Conservation (phyloP, 352 stramenopile species). For the Globisporangium yorkense region DNA sequence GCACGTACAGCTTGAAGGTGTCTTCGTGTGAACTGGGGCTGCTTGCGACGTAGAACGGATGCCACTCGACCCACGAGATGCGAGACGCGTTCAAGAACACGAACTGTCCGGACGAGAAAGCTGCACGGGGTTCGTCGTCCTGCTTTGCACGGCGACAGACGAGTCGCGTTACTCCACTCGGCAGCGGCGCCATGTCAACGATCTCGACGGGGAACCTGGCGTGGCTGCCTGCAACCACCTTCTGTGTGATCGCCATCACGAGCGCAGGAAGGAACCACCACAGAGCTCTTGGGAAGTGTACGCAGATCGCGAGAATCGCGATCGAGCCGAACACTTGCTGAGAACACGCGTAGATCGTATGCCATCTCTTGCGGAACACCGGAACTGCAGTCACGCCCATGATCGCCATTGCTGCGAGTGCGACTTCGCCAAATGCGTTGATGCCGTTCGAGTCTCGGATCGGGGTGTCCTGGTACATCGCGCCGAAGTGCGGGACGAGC, state of each 20-base stretch:
- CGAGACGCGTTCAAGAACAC: conserved; percentile 25
- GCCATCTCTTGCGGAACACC: conserved; percentile 11
- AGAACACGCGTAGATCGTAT: conserved; percentile 18
- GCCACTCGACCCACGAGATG: conserved; percentile 26
- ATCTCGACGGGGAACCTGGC: conserved; percentile 18
- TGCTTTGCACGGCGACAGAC: conserved; percentile 5
- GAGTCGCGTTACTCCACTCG: conserved; percentile 21
- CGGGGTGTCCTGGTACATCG: conserved; percentile 13
- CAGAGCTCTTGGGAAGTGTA: conserved; percentile 21
- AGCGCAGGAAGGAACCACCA: conserved; percentile 25
- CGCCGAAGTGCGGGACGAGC: conserved; percentile 21
- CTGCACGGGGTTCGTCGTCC: neutral
- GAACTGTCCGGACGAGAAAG: conserved; percentile 21
- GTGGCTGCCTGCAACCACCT: conserved; percentile 11
- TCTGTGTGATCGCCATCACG: conserved; percentile 16
- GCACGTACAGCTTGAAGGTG: conserved; percentile 22
- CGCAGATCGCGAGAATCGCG: conserved; percentile 12
- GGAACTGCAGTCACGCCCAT: conserved; percentile 16
- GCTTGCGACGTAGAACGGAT: conserved; percentile 23
- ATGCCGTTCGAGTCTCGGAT: conserved; percentile 13
- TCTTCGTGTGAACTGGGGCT: conserved; percentile 15
- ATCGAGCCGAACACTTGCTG: conserved; percentile 6
- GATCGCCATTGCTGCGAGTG: conserved; percentile 19
- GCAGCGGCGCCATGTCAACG: conserved; percentile 24
- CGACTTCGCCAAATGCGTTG: conserved; percentile 20